Base-by-base conservation (phyloP, 768 basidiomycete genomes). In the Trametes villosa region DNA sequence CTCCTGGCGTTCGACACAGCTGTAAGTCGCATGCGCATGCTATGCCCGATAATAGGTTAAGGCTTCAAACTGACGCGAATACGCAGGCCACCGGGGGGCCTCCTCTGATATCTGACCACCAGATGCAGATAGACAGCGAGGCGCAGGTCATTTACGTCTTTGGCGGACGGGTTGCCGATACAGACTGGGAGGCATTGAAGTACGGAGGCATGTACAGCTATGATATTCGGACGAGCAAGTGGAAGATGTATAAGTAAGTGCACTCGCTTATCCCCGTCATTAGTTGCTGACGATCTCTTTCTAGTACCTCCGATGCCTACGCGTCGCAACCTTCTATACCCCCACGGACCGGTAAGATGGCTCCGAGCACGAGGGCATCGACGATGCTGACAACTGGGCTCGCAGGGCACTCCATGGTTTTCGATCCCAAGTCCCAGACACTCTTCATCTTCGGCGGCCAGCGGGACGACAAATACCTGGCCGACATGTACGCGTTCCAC, bases 391-490 rank as follows among this genome's bases (percentile, higher is more conserved):
- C 57, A 15, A n/a, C 24, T 7, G 1, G 38, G 27, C 6, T 2
- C 26, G 11, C 47, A 87, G 89, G 90, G 0, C 91, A 93, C 73
- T 91, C 90, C 4, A 93, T 94, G 91, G 82, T 92, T 4, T 77
- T 92, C 20, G 91, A 92, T 54, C 77, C 86, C 5, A 73, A 71
- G 12, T 73, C 81, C 0, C 82, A 81, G 34, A 83, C 79, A 0
- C 77, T 92, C 17, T 88, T 84, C 70, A 86, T 93, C 42, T 88
- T 92, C 64, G 89, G 85, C 12, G 91, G 92, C 1, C 86, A 89
- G 70, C 79, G 83, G 18, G 85, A 86, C 27, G 83, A 88, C 24
- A 83, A 77, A 59, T 86, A 85, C 61, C 79, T 89, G 9, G 83
- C 86, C 3, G 91, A 92, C 71, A 90, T 92, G 89, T 89, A 87